Conservation (phyloP, 2,329 filamentous ascomycete species). For the Aspergillus sp. region DNA sequence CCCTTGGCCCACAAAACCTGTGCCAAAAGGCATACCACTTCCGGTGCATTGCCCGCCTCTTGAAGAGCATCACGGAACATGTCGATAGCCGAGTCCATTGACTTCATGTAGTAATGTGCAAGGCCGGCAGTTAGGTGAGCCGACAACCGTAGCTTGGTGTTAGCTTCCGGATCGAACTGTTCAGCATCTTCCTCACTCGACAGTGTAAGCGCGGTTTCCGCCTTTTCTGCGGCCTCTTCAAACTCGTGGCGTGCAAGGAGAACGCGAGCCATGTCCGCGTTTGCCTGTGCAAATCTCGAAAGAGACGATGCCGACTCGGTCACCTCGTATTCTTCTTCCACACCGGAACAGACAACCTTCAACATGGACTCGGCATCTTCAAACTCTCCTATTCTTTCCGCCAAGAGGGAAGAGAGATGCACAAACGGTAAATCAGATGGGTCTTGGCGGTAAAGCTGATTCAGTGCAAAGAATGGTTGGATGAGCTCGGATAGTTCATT, state of each 20-base stretch:
- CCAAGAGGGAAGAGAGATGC: conserved; percentile 74
- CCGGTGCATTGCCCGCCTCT: conserved; percentile 71
- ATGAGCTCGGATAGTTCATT: conserved; percentile 61
- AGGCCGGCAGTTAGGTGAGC: conserved; percentile 82
- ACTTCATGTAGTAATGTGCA: conserved; percentile 66
- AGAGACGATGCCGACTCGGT: conserved; percentile 73
- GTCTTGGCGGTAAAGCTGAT: conserved; percentile 69
- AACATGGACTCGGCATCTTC: conserved; percentile 60
- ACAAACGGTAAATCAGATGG: conserved; percentile 67
- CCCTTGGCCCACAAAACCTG: conserved; percentile 93
- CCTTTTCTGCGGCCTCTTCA: conserved; percentile 68
- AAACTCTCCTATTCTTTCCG: conserved; percentile 73
- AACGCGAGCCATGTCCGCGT: conserved; percentile 80
- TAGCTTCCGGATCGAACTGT: conserved; percentile 56
- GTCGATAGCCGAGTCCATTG: conserved; percentile 64
- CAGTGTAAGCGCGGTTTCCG: conserved; percentile 74
- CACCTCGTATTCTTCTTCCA: conserved; percentile 79
- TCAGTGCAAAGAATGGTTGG: conserved; percentile 82
- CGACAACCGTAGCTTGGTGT: conserved; percentile 70
- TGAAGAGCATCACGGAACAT: conserved; percentile 77
- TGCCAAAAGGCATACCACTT: conserved; percentile 80
- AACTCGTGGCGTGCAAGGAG: conserved; percentile 67
- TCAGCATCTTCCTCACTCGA: conserved; percentile 67
- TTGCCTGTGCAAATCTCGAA: conserved; percentile 73
- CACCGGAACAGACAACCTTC: conserved; percentile 59